Evolutionary conservation across 257 asterid species (phyloP).

Genomic region (Catharanthus roseus): DNA sequence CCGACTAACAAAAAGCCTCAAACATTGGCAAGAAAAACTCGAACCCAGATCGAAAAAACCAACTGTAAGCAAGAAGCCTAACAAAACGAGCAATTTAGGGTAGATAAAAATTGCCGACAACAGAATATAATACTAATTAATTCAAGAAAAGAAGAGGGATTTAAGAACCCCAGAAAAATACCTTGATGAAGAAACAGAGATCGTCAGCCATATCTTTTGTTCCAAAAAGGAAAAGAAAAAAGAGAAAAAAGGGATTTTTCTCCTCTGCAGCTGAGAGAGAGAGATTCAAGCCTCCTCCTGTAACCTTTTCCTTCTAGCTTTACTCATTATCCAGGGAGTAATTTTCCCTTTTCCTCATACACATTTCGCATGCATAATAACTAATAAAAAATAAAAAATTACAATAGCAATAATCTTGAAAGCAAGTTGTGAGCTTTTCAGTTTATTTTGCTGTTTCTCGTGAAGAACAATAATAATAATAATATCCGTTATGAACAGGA

Average conservation of each 20-base stretch:
- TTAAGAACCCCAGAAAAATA: slow-evolving; percentile 8
- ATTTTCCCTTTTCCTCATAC: slow-evolving; percentile 13
- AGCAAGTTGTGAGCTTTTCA: background rate
- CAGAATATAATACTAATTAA: background rate
- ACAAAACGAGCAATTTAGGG: slow-evolving; percentile 8
- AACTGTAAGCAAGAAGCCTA: background rate
- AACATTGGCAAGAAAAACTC: slow-evolving; percentile 3
- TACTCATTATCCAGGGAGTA: slow-evolving; percentile 24
- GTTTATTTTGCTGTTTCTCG: slow-evolving; percentile 24
- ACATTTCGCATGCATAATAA: slow-evolving; percentile 17
- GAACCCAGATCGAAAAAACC: slow-evolving; percentile 33
- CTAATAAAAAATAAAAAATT: too few relatives aligned
- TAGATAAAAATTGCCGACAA: slow-evolving; percentile 7
- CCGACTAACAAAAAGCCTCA: slow-evolving; percentile 4
- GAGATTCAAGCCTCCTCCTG: slow-evolving; percentile 33
- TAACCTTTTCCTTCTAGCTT: slow-evolving; percentile 42
- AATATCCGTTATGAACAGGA: background rate
- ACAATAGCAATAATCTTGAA: background rate
- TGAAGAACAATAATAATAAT: slow-evolving; percentile 21
- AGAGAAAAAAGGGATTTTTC: slow-evolving; percentile 15
- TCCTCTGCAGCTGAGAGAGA: slow-evolving; percentile 24
- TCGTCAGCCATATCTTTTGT: slow-evolving; percentile 61
- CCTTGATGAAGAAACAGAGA: slow-evolving; percentile 62
- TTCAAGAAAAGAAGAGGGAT: background rate
- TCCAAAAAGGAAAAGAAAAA: slow-evolving; percentile 22